Evolutionary conservation across 2,329 filamentous ascomycete genomes (phyloP), one percentile per base, ranked within the genome.

Genomic region (Colletotrichum tropicale): DNA sequence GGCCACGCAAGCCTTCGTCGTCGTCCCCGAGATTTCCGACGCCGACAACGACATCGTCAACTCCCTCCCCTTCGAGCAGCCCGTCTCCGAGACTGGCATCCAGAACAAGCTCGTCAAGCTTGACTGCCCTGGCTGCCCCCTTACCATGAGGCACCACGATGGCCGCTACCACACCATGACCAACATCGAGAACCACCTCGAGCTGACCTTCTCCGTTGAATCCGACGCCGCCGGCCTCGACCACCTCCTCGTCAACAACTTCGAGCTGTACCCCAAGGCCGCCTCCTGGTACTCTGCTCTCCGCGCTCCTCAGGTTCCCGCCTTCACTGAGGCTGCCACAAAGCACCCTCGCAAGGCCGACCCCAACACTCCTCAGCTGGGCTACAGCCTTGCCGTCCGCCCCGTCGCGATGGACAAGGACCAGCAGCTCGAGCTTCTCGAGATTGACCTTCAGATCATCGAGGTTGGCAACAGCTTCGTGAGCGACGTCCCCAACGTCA

Each of bases 381-480:
- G 90, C 18, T 92, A 89, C 80, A 86, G 86, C 72, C 81, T 91
- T 36, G 82, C 85, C 60, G 83, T 87, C 26, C 83, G 82, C 38
- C 84, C 84, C 24, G 82, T 84, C 68, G 86, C 88, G 77, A 85
- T 87, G 61, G 86, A 89, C 38, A 88, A 91, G 71, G 86, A 89
- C 12, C 88, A 89, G 76, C 84, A 86, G 69, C 81, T 92, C 58
- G 86, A 89, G 74, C 82, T 93, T 5, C 82, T 93, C 68, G 82
- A 86, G 48, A 80, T 94, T 73, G 87, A 90, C 77, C 83, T 94
- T 48, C 87, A 91, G 77, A 88, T 94, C 76, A 87, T 92, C 75
- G 89, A 92, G 81, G 89, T 94, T 30, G 91, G 90, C 73, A 83
- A 87, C 69, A 84, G 86, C 58, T 91, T 92, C 74, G 83, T 93